A percentile compares a stretch with the other conserved stretches of the same genome.
Evolutionary conservation across 768 basidiomycete species (phyloP).

Genomic region (Auriculariales sp.): DNA sequence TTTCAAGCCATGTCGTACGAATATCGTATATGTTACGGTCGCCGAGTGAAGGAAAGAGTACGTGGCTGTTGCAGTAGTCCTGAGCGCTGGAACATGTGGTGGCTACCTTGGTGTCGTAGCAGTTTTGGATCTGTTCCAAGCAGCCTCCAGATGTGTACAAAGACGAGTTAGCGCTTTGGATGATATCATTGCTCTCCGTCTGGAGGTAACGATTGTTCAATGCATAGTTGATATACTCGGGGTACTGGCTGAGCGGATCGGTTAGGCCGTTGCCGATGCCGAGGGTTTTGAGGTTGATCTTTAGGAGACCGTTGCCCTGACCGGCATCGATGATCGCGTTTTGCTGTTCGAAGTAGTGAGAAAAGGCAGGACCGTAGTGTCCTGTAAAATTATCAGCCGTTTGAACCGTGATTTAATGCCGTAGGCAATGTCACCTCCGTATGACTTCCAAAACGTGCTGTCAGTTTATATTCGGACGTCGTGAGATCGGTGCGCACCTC

Average conservation of each 20-base stretch:
- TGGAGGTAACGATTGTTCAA: slow-evolving; percentile 41
- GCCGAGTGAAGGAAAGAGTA: slow-evolving; percentile 39
- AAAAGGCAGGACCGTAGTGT: slow-evolving; percentile 25
- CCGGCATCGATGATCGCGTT: slow-evolving; percentile 40
- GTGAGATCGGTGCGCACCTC: too few species aligned
- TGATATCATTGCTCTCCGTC: slow-evolving; percentile 28
- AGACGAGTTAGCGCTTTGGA: slow-evolving; percentile 27
- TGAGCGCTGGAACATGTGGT: slow-evolving; percentile 42
- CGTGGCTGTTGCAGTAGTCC: slow-evolving; percentile 39
- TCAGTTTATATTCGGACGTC: too few species aligned
- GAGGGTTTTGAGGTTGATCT: slow-evolving; percentile 71
- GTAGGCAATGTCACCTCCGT: not conserved
- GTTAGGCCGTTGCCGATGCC: slow-evolving; percentile 83
- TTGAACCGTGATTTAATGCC: slow-evolving; percentile 10
- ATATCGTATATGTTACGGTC: slow-evolving; percentile 44
- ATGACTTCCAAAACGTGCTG: too few species aligned
- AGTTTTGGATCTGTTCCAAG: slow-evolving; percentile 35
- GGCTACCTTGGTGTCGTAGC: slow-evolving; percentile 33
- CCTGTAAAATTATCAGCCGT: slow-evolving; percentile 33
- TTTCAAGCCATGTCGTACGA: slow-evolving; percentile 16
- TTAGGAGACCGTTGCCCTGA: slow-evolving; percentile 24
- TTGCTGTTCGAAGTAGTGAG: slow-evolving; percentile 38
- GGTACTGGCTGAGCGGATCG: slow-evolving; percentile 71
- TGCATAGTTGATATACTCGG: slow-evolving; percentile 42
- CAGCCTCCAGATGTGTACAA: slow-evolving; percentile 35